These are phyloP conservation scores for Nymphaea thermarum DNA, from an alignment of 164 flowering plant genomes.

Conservation along the genomic window DNA sequence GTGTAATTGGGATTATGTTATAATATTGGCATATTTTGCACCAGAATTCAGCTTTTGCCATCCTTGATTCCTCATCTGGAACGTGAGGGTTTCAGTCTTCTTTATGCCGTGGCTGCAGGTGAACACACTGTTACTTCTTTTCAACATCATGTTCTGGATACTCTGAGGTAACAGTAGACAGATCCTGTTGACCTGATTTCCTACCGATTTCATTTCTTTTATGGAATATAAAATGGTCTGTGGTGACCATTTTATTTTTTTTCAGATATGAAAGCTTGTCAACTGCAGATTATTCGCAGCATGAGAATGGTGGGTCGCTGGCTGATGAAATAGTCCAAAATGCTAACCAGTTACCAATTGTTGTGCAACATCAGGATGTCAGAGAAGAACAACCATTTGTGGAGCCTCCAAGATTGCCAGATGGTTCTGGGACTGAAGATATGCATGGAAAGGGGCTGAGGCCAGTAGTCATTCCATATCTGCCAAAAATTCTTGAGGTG, in stretches of 20 bases:
- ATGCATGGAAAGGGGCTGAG: background rate
- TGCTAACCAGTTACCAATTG: background rate
- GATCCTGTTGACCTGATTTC: too few species aligned
- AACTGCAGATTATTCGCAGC: too few species aligned
- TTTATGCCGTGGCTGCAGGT: background rate
- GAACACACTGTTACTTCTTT: background rate
- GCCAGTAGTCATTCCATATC: background rate
- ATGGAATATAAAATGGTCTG: too few species aligned
- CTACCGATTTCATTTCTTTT: too few species aligned
- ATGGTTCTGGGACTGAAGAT: background rate
- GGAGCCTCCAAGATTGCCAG: background rate
- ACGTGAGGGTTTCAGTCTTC: background rate
- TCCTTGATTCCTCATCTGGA: background rate
- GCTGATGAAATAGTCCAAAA: too few species aligned
- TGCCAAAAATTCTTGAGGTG: constrained; percentile 2
- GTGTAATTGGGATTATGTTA: too few species aligned
- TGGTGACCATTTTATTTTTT: too few species aligned
- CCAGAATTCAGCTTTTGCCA: background rate
- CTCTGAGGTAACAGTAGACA: background rate
- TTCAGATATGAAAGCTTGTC: too few species aligned
- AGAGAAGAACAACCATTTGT: background rate
- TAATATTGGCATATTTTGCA: background rate
- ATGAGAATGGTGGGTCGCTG: too few species aligned
- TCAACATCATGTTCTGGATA: background rate
- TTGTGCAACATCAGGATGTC: background rate